Conservation (phyloP, 768 basidiomycete genomes). For the Lactarius evosmus region DNA sequence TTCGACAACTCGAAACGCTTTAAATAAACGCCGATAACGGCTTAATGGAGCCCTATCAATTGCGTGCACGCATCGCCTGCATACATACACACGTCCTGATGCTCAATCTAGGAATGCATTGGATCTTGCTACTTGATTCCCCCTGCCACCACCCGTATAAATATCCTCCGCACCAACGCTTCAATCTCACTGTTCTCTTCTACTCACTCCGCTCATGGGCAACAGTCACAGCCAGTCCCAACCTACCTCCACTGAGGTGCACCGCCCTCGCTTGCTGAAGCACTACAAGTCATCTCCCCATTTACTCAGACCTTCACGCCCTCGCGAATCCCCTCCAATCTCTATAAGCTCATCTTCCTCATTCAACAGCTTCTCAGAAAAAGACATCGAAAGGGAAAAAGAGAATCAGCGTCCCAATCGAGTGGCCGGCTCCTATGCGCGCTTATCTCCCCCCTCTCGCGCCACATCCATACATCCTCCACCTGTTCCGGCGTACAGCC, state of each 20-base stretch:
- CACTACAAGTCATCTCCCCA: constrained; percentile 26
- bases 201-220: constrained; percentile 10
- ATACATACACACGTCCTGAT: neutral
- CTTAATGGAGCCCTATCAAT: constrained; percentile 3
- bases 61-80: neutral
- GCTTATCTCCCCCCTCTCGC: constrained; percentile 1
- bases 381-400: constrained; percentile 15
- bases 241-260: neutral
- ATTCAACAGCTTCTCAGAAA: constrained; percentile 25
- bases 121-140: constrained; percentile 6
- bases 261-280: constrained; percentile 20
- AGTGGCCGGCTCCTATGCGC: neutral
- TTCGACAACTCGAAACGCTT: too few relatives aligned
- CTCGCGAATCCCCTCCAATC: constrained; percentile 11
- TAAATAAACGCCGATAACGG: too few relatives aligned
- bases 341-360: constrained; percentile 18
- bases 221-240: constrained; percentile 13
- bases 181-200: neutral
- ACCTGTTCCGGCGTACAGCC: constrained; percentile 4
- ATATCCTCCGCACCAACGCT: constrained; percentile 6
- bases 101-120: constrained; percentile 20
- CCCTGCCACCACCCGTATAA: constrained; percentile 17
- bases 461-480: constrained; percentile 5
- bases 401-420: constrained; percentile 14
- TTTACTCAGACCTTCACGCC: constrained; percentile 12